A percentile compares a stretch with the other conserved stretches of the same genome.
These are phyloP conservation scores for Fusarium anthophilum DNA, from an alignment of 2,329 filamentous ascomycete genomes.

Conservation along the genomic window DNA sequence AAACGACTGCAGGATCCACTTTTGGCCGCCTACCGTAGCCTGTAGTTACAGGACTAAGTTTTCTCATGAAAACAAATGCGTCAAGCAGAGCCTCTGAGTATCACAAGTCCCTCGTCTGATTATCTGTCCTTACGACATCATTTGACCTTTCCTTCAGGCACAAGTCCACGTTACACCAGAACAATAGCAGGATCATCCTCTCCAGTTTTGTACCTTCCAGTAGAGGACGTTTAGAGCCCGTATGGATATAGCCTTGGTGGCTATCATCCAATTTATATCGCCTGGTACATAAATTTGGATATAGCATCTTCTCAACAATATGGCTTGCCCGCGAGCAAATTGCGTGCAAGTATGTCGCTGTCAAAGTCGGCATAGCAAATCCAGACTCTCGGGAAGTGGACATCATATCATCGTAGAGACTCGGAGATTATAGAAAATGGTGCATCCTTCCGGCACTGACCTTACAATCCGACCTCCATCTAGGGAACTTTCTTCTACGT, in stretches of 20 bases:
- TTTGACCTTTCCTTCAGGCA: too few species aligned
- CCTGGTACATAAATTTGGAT: conserved; percentile 44
- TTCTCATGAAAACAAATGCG: neutral
- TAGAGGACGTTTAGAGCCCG: neutral
- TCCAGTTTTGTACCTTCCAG: neutral
- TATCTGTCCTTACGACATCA: neutral
- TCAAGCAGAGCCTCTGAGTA: too few species aligned
- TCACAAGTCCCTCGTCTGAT: neutral
- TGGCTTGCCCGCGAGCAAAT: conserved; percentile 46
- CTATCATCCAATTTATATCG: conserved; percentile 51
- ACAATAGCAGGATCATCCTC: neutral
- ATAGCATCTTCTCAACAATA: conserved; percentile 45
- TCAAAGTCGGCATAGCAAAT: conserved; percentile 46
- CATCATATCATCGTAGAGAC: too few species aligned
- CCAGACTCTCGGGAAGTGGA: conserved; percentile 27
- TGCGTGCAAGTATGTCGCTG: conserved; percentile 41
- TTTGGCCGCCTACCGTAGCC: neutral
- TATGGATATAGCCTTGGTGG: conserved; percentile 46
- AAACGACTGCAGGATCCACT: neutral
- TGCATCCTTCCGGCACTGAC: conserved; percentile 8
- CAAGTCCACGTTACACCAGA: neutral
- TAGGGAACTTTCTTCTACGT: conserved; percentile 48
- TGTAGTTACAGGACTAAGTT: neutral
- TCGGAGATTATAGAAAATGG: rapidly evolving
- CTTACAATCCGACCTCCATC: conserved; percentile 42